Base-by-base conservation (phyloP, 805 yeast genomes). In the Candida jianshihensis region DNA sequence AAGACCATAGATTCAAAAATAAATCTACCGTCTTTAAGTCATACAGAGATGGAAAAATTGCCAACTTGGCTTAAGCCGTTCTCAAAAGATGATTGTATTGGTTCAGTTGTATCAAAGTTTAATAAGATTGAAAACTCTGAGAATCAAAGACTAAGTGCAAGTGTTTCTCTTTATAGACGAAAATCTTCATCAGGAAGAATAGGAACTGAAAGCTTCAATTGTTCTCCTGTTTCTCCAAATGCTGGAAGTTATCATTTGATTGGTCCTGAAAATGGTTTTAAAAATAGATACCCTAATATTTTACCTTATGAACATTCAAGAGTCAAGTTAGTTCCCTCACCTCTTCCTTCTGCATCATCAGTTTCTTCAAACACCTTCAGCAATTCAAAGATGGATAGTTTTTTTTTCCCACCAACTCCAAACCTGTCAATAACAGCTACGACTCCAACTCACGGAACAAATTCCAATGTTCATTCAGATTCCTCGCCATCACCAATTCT, bases 261-360 rank as follows among this genome's bases (percentile, higher is more conserved):
- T 26, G 39, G 42, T 7, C 28, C 37, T 5, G 42, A 39, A 26
- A 31, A 35, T 30, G 39, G 39, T 9, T 39, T 72, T 37, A 87
- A 87, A 54, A 87, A 88, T 57, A 63, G 97, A 44, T 88, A 88
- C 64, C 79, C 84, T 44, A 92, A 89, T 57, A 84, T 88, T 33
- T 73, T 83, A 47, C 88, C 95, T 5, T 88, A 75, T 57, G 94
- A 84, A 51, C 90, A 85, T 51, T 74, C 94, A 12, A 67, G 96
- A 39, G 96, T 89, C 16, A 75, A 54, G 34, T 38, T 60, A 32
- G 51, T 49, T 19, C 56, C 59, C 31, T 60, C 61, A 10, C 68
- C 63, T 34, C 41, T 44, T 32, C 35, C 45, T 4, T 34, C 8
- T 14, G 10, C 26, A 24, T n/a, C 26, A 24, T 24, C 13, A 7